phyloP scores from a whole-genome alignment of 2,329 filamentous ascomycete species.

The Hypomyces rosellus region DNA sequence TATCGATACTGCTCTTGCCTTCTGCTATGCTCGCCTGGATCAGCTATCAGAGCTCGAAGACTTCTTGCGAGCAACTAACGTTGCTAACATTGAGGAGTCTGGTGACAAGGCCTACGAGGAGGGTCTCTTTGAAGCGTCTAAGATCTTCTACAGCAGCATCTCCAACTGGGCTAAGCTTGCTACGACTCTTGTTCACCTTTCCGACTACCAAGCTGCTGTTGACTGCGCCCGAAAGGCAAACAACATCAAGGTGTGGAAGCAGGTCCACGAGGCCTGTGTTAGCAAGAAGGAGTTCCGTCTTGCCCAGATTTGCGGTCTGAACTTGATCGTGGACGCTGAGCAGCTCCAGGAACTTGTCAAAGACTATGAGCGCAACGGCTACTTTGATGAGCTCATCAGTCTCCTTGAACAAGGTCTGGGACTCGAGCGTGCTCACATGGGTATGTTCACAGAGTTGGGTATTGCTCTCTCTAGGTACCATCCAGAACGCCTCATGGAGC shows the following conservation, averaged over 20 bases:
- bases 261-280: conserved; percentile 94
- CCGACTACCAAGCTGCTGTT: conserved; percentile 94
- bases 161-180: conserved; percentile 99
- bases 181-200: conserved; percentile 93
- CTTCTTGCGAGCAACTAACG: conserved; percentile 87
- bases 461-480: conserved; percentile 93
- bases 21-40: conserved; percentile 86
- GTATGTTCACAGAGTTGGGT: conserved; percentile 90
- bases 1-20: conserved; percentile 89
- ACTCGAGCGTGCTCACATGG: conserved; percentile 89
- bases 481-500: conserved; percentile 94
- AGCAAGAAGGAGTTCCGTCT: conserved; percentile 98
- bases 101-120: conserved; percentile 97
- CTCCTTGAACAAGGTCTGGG: conserved; percentile 92
- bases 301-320: conserved; percentile 96
- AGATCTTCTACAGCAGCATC: conserved; percentile 98
- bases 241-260: conserved; percentile 98
- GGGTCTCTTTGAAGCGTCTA: conserved; percentile 89
- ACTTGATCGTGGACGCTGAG: conserved; percentile 95
- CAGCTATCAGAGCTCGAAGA: conserved; percentile 92
- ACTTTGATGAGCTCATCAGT: conserved; percentile 96
- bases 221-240: conserved; percentile 98
- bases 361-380: conserved; percentile 94
- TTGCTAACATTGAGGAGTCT: conserved; percentile 91
- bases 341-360: conserved; percentile 88